These are phyloP conservation scores for Tripterygium wilfordii DNA, from an alignment of 177 flowering plant species.

Conservation along the genomic window DNA sequence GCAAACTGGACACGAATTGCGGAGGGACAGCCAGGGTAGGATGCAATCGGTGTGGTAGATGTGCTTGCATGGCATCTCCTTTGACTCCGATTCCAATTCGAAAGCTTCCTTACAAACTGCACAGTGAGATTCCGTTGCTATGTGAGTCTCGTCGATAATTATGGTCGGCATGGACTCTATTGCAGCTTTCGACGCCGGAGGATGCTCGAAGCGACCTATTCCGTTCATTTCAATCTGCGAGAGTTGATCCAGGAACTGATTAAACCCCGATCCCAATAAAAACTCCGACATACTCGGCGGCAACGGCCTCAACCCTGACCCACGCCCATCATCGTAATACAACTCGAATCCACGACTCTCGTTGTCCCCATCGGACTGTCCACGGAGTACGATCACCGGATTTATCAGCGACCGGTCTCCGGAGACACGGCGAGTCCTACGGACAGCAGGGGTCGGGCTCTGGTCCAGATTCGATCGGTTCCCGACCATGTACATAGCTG, in stretches of 20 bases:
- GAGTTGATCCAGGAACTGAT: constrained; percentile 54
- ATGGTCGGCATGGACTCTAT: constrained; percentile 45
- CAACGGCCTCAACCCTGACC: constrained; percentile 53
- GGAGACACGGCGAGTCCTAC: constrained; percentile 24
- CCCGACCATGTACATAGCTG: constrained; percentile 42
- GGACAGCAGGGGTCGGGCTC: constrained; percentile 13
- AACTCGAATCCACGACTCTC: constrained; percentile 45
- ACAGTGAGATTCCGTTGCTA: constrained; percentile 29
- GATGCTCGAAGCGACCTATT: constrained; percentile 38
- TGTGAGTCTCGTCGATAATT: constrained; percentile 19
- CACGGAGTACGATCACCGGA: constrained; percentile 64
- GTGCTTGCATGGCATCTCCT: constrained; percentile 59
- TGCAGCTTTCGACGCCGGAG: constrained; percentile 51
- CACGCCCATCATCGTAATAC: constrained; percentile 57
- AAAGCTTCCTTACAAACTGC: constrained; percentile 55
- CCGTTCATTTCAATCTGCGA: constrained; percentile 55
- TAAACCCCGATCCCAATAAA: constrained; percentile 63
- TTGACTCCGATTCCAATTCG: constrained; percentile 28
- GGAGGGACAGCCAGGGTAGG: constrained; percentile 44
- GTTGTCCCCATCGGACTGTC: constrained; percentile 11
- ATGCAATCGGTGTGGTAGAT: constrained; percentile 47
- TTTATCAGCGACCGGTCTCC: constrained; percentile 58
- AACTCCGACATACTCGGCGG: constrained; percentile 67
- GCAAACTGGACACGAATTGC: constrained; percentile 58
- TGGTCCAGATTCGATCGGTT: constrained; percentile 9